A percentile compares a stretch with the other conserved stretches of the same genome.
Evolutionary conservation across 495 filamentous ascomycete genomes (phyloP).

Genomic region (Cercophora newfieldiana): DNA sequence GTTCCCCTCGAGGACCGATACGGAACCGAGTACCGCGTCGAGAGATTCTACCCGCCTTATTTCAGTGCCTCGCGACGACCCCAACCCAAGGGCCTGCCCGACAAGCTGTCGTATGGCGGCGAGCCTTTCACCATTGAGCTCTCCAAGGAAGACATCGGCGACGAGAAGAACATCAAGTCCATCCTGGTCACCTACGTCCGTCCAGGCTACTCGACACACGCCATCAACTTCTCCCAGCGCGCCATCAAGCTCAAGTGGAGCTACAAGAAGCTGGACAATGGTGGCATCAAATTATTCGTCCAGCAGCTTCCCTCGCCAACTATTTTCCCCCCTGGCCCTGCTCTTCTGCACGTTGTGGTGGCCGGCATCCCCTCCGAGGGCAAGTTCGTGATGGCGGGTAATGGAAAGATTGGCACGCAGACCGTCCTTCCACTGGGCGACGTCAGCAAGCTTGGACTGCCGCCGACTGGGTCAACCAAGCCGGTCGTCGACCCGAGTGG

Average conservation of each 20-base stretch:
- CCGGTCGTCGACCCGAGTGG: constrained; percentile 2
- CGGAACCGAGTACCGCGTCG: constrained; percentile 17
- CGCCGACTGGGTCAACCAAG: background rate
- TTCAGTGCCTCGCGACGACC: constrained; percentile 5
- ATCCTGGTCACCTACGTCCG: constrained; percentile 11
- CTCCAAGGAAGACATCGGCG: constrained; percentile 7
- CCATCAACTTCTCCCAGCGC: constrained; percentile 17
- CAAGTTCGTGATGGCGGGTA: constrained; percentile 16
- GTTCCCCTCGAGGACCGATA: constrained; percentile 7
- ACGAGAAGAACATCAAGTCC: constrained; percentile 5
- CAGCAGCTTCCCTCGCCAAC: constrained; percentile 15
- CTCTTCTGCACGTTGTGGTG: constrained; percentile 13
- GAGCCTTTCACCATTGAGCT: constrained; percentile 11
- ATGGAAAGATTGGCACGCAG: constrained; percentile 11
- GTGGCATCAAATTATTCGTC: constrained; percentile 5
- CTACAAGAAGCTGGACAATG: constrained; percentile 7
- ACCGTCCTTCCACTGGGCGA: background rate
- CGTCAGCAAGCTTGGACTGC: background rate
- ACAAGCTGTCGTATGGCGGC: constrained; percentile 13
- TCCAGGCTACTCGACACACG: constrained; percentile 12
- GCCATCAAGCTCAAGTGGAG: constrained; percentile 13
- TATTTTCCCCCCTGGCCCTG: constrained; percentile 12
- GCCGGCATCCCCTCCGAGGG: constrained; percentile 13
- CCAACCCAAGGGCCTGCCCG: constrained; percentile 9
- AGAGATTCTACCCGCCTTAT: constrained; percentile 13